Evolutionary conservation across 2,329 filamentous ascomycete genomes (phyloP).

Genomic region (Colletotrichum horii): DNA sequence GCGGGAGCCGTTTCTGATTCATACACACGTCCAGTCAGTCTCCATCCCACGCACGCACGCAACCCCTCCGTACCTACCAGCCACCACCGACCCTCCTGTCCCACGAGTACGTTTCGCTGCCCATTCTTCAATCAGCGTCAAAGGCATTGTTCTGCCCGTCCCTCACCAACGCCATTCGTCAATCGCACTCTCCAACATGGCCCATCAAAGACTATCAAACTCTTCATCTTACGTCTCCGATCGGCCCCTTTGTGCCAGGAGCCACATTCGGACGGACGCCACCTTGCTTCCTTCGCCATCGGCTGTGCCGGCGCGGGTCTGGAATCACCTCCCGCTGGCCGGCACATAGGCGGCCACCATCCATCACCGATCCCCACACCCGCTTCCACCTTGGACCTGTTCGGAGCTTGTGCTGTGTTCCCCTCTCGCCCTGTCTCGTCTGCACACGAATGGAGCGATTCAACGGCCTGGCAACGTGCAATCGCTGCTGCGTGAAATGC

Average conservation of each 20-base stretch:
- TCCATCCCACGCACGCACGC: not conserved
- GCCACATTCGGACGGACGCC: conserved; percentile 5
- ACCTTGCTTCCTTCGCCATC: conserved; percentile 12
- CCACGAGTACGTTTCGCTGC: not conserved
- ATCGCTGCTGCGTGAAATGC: not conserved
- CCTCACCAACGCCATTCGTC: not conserved
- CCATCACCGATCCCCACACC: conserved; percentile 1
- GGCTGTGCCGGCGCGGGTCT: conserved; percentile 12
- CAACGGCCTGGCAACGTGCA: conserved; percentile 6
- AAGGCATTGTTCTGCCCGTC: not conserved
- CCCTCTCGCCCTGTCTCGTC: not conserved
- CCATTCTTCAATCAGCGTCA: not conserved
- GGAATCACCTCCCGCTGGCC: conserved; percentile 15
- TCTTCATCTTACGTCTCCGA: not conserved
- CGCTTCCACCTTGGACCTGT: not conserved
- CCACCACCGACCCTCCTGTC: not conserved
- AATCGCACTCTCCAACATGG: not conserved
- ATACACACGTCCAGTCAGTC: not conserved
- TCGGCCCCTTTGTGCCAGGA: not conserved
- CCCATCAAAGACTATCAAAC: not conserved
- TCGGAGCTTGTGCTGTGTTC: conserved; percentile 1
- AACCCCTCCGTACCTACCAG: not conserved
- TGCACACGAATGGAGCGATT: conserved; percentile 12
- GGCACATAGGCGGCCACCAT: conserved; percentile 18
- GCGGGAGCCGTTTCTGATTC: not conserved